Base-by-base conservation (phyloP, 805 yeast genomes). In the Ogataea chonburiensis region DNA sequence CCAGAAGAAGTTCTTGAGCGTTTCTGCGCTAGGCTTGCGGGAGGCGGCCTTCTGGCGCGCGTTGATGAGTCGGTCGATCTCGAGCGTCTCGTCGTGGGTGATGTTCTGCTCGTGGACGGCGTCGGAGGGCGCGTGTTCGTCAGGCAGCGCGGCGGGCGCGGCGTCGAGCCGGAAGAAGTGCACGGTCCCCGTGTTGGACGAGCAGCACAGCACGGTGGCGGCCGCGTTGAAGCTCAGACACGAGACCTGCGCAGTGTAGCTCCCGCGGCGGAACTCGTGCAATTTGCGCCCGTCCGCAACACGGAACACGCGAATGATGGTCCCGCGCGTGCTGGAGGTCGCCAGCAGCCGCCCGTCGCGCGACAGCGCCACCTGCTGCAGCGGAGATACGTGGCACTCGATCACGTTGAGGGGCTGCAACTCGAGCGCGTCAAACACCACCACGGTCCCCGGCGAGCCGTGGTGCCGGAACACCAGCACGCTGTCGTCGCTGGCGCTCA, bases 301-400 rank as follows among this genome's bases (percentile, higher is more conserved):
- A 22, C 81, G 67, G 53, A 89, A 93, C 3, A 93, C 81, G 28
- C 98, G 66, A 3, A 91, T 77, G 15, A 93, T 78, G 0, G 98
- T 93, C 2, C 98, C 98, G 53, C 86, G 86, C 22, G 73, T 77
- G 0, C 96, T 86, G 5, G 96, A 87, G 0, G 97, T 86, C 0
- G 97, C 96, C 28, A 91, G 68, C 45, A 86, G 64, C 2, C 76
- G 68, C 0, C 97, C 97, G 51, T 85, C 89, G 20, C 69, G 67
- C 33, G 87, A 85, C 12, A 93, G 57, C 1, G 82, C 65, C 30
- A 88, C 59, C 2, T 78, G 71, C 3, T 88, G 83, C 27, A 91
- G 56, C 1, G 84, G 79, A 0, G 88, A 68, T 52, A 83, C 85
- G 60, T 93, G 98, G 1, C 96, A 96, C 52, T 82, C 86, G 4